Evolutionary conservation across 257 asterid genomes (phyloP), one percentile per base, ranked within the genome.

Genomic region (Solanum dulcamara): DNA sequence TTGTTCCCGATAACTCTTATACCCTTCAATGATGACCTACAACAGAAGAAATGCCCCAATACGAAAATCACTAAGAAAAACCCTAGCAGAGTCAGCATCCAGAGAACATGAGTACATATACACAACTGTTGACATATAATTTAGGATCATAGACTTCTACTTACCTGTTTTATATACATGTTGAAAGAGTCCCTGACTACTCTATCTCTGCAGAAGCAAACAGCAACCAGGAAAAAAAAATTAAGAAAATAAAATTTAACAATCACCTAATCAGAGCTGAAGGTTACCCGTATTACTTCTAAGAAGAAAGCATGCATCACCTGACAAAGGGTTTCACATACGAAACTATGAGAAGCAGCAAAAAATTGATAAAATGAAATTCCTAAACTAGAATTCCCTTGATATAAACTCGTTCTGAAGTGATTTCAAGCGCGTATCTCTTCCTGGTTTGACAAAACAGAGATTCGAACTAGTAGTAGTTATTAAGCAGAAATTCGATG

Each of bases 1-100:
- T 90, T 96, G 99, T 86, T 95, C 98, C 88, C 91, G 88, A 91
- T 96, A 95, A 89, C 99, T 96, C 97, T 95, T 96, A 85, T 94
- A 95, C 84, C 99, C 99, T 95, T 95, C 99, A 81, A 96, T 95
- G n/a, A 96, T 91, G 84, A 96, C 91, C 98, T 96, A 84, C 24
- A 90, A 74, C 79, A 22, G 62, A 85, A 83, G 67, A 11, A 35
- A 71, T 44, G 24, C 40, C 62, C 28, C 70, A 70, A 42, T 33
- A 30, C 38, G n/a, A 44, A 38, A 42, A 51, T 15, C 44, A 60
- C 37, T 24, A 59, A 12, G 10, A 59, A 59, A 37, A 22, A 59
- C 33, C 33, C 71, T 81, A 26, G 53, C 7, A 14, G 24, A 53
- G 51, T 83, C 11, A 9, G 48, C 33, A 66, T 33, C 66, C 72